phyloP scores from a whole-genome alignment of 2,329 filamentous ascomycete genomes.

The Chrysosphaeria jannelii region DNA sequence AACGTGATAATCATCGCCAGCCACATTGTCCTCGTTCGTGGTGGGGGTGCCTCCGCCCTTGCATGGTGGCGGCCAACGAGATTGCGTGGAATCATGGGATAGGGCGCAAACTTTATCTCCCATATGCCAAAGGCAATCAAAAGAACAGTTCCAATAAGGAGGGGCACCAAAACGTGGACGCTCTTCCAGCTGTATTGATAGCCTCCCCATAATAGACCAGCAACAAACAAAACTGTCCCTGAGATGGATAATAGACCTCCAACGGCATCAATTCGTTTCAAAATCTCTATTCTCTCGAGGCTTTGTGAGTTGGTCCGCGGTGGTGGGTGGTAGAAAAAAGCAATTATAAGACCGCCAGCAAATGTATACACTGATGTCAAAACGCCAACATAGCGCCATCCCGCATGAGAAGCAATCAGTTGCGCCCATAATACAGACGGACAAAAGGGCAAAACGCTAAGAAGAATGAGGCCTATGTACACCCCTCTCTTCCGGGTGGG shows the following conservation, averaged over 20 bases:
- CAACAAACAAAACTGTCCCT: constrained; percentile 19
- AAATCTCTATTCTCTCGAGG: constrained; percentile 10
- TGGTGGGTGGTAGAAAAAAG: constrained; percentile 22
- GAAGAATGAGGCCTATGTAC: constrained; percentile 27
- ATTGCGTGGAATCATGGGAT: constrained; percentile 20
- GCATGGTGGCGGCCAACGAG: constrained; percentile 6
- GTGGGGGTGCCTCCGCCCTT: constrained; percentile 4
- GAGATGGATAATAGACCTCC: constrained; percentile 18
- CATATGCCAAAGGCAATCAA: constrained; percentile 20
- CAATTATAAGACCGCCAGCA: constrained; percentile 18
- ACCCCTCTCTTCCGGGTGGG: constrained; percentile 31
- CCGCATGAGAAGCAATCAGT: constrained; percentile 14
- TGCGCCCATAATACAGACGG: constrained; percentile 31
- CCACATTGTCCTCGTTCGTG: constrained; percentile 12
- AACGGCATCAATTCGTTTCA: constrained; percentile 17
- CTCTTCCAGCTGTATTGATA: constrained; percentile 11
- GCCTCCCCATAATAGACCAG: constrained; percentile 14
- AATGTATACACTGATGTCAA: constrained; percentile 20
- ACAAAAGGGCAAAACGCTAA: constrained; percentile 30
- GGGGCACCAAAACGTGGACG: constrained; percentile 15
- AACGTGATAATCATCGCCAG: constrained; percentile 26
- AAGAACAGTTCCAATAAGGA: constrained; percentile 18
- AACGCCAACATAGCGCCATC: constrained; percentile 23
- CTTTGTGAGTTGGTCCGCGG: constrained; percentile 11
- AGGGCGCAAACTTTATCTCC: constrained; percentile 24